phyloP scores from a whole-genome alignment of 78 protist species.

The Speleostelium caveatum region DNA sequence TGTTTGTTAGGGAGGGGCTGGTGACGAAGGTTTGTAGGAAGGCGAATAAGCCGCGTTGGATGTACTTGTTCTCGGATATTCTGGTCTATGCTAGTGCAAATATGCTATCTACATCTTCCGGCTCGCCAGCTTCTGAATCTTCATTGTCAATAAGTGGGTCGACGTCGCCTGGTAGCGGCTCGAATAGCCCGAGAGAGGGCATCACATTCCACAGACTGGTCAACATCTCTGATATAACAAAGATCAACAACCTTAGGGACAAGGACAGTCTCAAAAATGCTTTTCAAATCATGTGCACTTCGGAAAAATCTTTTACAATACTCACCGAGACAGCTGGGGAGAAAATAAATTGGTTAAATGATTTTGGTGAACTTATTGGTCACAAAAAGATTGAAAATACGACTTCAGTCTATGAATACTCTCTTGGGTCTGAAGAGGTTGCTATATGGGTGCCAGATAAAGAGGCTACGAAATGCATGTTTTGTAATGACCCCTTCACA shows the following conservation, averaged over 20 bases:
- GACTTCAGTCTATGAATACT: not conserved
- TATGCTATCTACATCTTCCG: not conserved
- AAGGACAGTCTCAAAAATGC: slow-evolving; percentile 77
- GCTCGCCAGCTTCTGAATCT: not conserved
- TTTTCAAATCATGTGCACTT: slow-evolving; percentile 45
- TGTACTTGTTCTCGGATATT: slow-evolving; percentile 68
- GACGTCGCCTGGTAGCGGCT: not conserved
- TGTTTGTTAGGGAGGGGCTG: slow-evolving; percentile 72
- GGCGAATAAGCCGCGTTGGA: slow-evolving; percentile 58
- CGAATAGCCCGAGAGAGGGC: not conserved
- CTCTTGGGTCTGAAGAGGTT: slow-evolving; percentile 34
- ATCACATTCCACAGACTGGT: slow-evolving; percentile 43
- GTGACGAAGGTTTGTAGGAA: slow-evolving; percentile 81
- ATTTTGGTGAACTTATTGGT: slow-evolving; percentile 22
- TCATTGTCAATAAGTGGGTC: not conserved
- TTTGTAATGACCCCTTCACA: slow-evolving; percentile 75
- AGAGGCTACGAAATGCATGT: slow-evolving; percentile 67
- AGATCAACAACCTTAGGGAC: slow-evolving; percentile 65
- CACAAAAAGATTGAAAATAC: not conserved
- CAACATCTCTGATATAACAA: slow-evolving; percentile 19
- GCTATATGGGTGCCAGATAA: slow-evolving; percentile 81
- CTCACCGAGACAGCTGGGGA: slow-evolving; percentile 54
- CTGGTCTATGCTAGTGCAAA: slow-evolving; percentile 36
- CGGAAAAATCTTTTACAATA: slow-evolving; percentile 77
- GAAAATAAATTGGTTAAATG: slow-evolving; percentile 66